Base-by-base conservation (phyloP, 2,329 filamentous ascomycete genomes). In the Alternaria ethzedia region DNA sequence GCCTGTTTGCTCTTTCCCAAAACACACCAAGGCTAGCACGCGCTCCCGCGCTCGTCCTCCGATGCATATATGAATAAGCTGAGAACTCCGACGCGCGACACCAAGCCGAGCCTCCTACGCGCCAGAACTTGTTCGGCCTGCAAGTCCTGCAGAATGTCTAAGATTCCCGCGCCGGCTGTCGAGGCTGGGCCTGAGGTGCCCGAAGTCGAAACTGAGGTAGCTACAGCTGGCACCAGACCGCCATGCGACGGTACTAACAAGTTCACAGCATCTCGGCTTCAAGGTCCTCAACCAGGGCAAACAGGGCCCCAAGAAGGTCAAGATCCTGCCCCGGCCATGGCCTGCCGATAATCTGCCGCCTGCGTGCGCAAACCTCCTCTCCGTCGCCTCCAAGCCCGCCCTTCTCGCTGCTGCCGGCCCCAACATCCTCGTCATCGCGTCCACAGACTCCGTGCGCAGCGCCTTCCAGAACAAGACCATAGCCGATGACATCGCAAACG, bases 321-420 rank as follows among this genome's bases (percentile, higher is more conserved):
- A 90, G 77, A 83, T 91, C 23, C 83, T 98, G 45, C 92, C 93
- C 15, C 86, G 89, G 20, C 85, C 90, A 77, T 98, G 95, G 94
- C 88, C 91, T 44, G 73, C 80, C 64, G 84, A 89, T 70, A 83
- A 87, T 41, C 85, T 92, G 23, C 95, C 96, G 30, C 85, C 91
- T 3, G 85, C 92, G 5, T 93, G 91, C 47, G 89, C 93, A 12
- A 96, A 93, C 3, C 89, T 99, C 41, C 85, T 99, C 65, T 91
- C 91, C 76, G 87, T 98, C 69, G 94, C 95, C 58, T 90, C 93
- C 30, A 88, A 86, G 64, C 90, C 89, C 79, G 93, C 93, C 44
- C 86, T 99, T 21, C 85, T 97, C 58, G 95, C 95, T 28, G 96
- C 94, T 52, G 96, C 92, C 54, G 92, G 93, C 15, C 95, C 95